Evolutionary conservation across 257 asterid species (phyloP).

Genomic region (Nicotiana noctiflora): DNA sequence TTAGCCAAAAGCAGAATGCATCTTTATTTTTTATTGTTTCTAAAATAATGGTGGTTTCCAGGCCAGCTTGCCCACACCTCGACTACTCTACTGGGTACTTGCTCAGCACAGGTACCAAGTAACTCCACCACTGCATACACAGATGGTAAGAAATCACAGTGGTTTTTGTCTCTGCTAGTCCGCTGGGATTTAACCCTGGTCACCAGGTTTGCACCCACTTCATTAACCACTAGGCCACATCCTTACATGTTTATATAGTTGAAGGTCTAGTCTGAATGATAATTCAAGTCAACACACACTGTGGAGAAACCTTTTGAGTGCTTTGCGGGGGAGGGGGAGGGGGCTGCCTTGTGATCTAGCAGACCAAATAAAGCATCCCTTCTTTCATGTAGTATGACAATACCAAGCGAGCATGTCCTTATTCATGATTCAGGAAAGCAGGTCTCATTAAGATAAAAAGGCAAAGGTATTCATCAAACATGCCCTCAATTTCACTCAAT

Average conservation of each 20-base stretch:
- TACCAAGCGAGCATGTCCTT: not conserved
- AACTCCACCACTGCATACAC: not conserved
- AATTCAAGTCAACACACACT: not conserved
- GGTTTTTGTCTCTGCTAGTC: not conserved
- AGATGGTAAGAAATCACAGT: not conserved
- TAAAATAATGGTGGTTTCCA: not conserved
- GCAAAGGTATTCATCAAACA: constrained; percentile 4
- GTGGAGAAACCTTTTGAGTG: not conserved
- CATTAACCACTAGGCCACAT: not conserved
- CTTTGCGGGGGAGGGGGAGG: not conserved
- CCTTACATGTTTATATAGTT: not conserved
- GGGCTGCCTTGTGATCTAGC: not conserved
- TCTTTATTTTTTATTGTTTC: not conserved
- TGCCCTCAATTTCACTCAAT: not conserved
- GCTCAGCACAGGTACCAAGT: not conserved
- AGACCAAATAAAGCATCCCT: not conserved
- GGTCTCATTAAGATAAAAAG: not conserved
- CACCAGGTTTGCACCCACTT: not conserved
- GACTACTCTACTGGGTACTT: not conserved
- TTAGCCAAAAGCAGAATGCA: not conserved
- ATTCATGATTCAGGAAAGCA: not conserved
- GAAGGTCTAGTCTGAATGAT: constrained; percentile 1
- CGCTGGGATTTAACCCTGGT: not conserved
- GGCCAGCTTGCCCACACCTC: not conserved
- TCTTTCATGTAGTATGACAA: not conserved